Base-by-base conservation (phyloP, 2,329 filamentous ascomycete species). In the Leptographium wingfieldii region DNA sequence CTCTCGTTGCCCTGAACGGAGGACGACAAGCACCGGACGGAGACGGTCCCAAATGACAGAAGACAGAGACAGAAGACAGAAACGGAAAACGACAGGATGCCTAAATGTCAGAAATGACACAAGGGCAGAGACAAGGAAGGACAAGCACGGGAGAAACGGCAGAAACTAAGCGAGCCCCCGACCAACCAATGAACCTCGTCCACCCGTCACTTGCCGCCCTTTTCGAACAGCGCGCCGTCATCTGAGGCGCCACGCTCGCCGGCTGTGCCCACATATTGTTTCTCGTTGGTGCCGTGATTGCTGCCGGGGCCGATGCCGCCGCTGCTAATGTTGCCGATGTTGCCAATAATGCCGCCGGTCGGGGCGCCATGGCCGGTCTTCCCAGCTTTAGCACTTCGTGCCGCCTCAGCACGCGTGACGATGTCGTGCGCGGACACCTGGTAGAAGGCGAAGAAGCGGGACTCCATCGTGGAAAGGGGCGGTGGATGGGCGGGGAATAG, bases 401-500 rank as follows among this genome's bases (percentile, higher is more conserved):
- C 51, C 9, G 52, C 38, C n/a, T 51, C 56, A 1, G 59, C 51
- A 3, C 57, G 56, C 19, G 25, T 7, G 46, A 56, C 60, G 14
- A 59, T 51, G 49, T 59, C 60, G 9, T 54, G 53, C n/a, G 54
- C 60, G 5, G 55, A 25, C 38, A 54, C 49, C 33, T 61, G 60
- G 54, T 61, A 59, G 38, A 59, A 59, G 19, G n/a, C 60, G n/a
- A 57, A 49, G 38, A 57, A 59, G 27, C 49, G 55, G 4, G 60
- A 61, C 49, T 61, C 60, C 60, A 59, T 59, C 9, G 2, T 52
- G 48, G 48, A 27, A 10, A 51, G n/a, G 22, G 48, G 12, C 12
- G 48, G 48, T 51, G 48, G 22, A 51, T 27, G 4, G 25, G 43
- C 43, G 43, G 43, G 48, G 48, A 22, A 27, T 9, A 12, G 40